These are phyloP conservation scores for Carex cristatella DNA, from an alignment of 176 grass and related monocot species.

Conservation along the genomic window DNA sequence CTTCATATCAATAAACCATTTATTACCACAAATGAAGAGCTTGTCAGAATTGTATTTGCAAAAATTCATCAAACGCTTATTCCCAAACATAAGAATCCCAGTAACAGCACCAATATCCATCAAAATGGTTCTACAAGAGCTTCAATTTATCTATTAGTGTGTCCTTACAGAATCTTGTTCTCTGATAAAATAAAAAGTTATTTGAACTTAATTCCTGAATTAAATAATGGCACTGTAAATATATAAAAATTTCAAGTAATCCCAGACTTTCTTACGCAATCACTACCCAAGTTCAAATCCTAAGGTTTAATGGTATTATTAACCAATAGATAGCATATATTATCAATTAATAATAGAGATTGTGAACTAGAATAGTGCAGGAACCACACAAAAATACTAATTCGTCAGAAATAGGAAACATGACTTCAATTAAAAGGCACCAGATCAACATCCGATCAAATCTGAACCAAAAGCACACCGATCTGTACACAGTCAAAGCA, in stretches of 20 bases:
- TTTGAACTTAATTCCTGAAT: neutral
- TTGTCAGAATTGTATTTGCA: neutral
- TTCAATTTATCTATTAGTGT: neutral
- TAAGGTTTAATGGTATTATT: neutral
- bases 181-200: neutral
- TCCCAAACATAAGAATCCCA: neutral
- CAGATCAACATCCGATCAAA: conserved; percentile 24
- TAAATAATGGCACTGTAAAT: neutral
- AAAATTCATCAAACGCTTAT: neutral
- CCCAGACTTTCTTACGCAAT: neutral
- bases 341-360: conserved; percentile 6
- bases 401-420: neutral
- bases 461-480: conserved; percentile 16
- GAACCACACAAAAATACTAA: neutral
- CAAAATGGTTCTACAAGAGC: neutral
- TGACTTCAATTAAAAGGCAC: conserved; percentile 7
- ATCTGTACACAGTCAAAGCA: conserved; percentile 9
- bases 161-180: neutral
- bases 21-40: neutral
- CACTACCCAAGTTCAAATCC: neutral
- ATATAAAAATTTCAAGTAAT: neutral
- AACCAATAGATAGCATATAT: neutral
- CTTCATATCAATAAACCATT: conserved; percentile 5
- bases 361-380: neutral
- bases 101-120: neutral